Percentiles rank a stretch among this genome's conserved stretches.
Evolutionary conservation across 1,139 yeast species (phyloP).

Genomic region (Scheffersomyces cryptocercus): DNA sequence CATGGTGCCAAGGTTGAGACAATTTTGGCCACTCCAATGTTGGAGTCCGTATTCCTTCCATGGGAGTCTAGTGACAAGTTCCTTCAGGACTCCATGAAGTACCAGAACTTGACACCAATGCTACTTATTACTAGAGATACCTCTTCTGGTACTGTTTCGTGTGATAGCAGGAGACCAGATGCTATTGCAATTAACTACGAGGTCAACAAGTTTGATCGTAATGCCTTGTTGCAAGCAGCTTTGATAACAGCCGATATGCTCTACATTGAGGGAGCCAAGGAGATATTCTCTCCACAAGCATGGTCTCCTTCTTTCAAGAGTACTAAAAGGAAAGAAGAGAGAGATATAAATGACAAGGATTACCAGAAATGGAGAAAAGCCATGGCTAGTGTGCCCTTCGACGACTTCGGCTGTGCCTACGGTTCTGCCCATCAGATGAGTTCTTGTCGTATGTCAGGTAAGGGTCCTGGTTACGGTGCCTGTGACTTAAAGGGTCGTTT

Average conservation of each 20-base stretch:
- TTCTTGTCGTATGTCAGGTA: constrained; percentile 55
- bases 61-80: constrained; percentile 41
- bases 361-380: constrained; percentile 46
- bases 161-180: constrained; percentile 38
- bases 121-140: constrained; percentile 53
- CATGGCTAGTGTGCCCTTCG: constrained; percentile 29
- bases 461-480: constrained; percentile 51
- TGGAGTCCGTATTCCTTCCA: constrained; percentile 42
- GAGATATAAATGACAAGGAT: constrained; percentile 46
- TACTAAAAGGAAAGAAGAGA: constrained; percentile 39
- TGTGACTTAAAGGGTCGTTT: constrained; percentile 51
- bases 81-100: constrained; percentile 38
- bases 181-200: constrained; percentile 41
- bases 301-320: constrained; percentile 42
- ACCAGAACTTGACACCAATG: constrained; percentile 42
- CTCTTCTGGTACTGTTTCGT: constrained; percentile 41
- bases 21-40: constrained; percentile 46
- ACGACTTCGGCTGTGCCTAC: constrained; percentile 30
- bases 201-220: constrained; percentile 43
- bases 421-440: constrained; percentile 69
- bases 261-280: constrained; percentile 53
- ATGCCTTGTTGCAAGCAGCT: constrained; percentile 42
- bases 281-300: constrained; percentile 43
- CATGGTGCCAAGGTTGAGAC: constrained; percentile 63
- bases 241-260: constrained; percentile 47